A percentile compares a stretch with the other conserved stretches of the same genome.
Evolutionary conservation across 352 stramenopile species (phyloP).

Genomic region (Phytophthora sojae): DNA sequence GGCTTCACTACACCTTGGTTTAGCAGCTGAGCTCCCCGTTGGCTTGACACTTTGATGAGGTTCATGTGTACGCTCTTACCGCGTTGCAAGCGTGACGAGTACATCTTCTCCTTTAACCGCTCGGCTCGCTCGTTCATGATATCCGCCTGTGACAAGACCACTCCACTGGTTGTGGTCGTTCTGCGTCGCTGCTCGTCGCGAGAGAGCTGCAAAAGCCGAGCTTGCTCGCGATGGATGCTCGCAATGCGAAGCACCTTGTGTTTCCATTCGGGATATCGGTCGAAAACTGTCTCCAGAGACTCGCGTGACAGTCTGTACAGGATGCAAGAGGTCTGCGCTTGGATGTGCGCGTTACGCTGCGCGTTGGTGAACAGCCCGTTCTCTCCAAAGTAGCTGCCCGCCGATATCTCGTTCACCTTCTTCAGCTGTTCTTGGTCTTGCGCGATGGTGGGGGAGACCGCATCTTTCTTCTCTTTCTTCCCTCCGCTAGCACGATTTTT

Average conservation of each 20-base stretch:
- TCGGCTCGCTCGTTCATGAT: constrained; percentile 36
- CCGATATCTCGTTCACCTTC: constrained; percentile 59
- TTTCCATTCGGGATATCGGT: constrained; percentile 74
- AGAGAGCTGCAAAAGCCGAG: constrained; percentile 32
- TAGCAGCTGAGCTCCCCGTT: neutral
- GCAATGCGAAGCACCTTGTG: constrained; percentile 71
- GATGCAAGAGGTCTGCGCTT: constrained; percentile 63
- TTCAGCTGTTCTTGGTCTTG: constrained; percentile 32
- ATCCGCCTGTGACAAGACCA: constrained; percentile 16
- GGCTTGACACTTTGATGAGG: neutral
- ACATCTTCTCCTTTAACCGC: neutral
- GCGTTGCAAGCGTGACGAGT: neutral
- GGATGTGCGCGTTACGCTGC: constrained; percentile 52
- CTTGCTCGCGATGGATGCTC: constrained; percentile 60
- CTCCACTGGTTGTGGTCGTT: constrained; percentile 4
- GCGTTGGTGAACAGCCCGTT: constrained; percentile 66
- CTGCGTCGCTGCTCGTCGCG: constrained; percentile 16
- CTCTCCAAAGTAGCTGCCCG: constrained; percentile 72
- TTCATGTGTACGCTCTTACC: neutral
- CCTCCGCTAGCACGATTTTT: neutral
- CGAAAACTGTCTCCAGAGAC: constrained; percentile 74
- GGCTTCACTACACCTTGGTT: neutral
- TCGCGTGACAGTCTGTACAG: constrained; percentile 64
- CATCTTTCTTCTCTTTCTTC: neutral
- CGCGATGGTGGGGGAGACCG: neutral